phyloP scores from a whole-genome alignment of 768 basidiomycete genomes.

The Panaeolus cyanescens region DNA sequence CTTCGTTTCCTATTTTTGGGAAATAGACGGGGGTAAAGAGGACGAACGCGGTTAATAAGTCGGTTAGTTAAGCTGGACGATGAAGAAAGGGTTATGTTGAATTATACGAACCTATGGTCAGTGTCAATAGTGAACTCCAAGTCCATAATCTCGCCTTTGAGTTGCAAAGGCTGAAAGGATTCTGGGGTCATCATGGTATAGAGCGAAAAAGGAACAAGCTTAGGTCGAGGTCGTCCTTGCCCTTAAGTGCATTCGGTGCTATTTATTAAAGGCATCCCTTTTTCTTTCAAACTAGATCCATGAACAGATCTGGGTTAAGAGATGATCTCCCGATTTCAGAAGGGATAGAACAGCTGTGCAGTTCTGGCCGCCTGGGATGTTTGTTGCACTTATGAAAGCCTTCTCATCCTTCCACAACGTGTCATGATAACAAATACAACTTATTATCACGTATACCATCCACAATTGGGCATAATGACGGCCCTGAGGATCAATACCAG shows the following conservation, averaged over 20 bases:
- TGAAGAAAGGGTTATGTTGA: slow-evolving; percentile 12
- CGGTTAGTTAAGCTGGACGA: slow-evolving; percentile 37
- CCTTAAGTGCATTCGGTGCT: slow-evolving; percentile 57
- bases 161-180: slow-evolving; percentile 57
- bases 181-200: slow-evolving; percentile 57
- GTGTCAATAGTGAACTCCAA: slow-evolving; percentile 73
- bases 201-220: slow-evolving; percentile 50
- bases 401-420: slow-evolving; percentile 24
- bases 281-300: slow-evolving; percentile 22
- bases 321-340: slow-evolving; percentile 36
- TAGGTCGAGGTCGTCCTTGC: slow-evolving; percentile 45
- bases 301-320: slow-evolving; percentile 46
- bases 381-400: slow-evolving; percentile 6
- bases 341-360: slow-evolving; percentile 11
- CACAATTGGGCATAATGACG: slow-evolving; percentile 29
- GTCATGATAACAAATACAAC: slow-evolving; percentile 32
- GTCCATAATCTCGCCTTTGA: slow-evolving; percentile 80
- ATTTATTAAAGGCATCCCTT: slow-evolving; percentile 55
- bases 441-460: slow-evolving; percentile 29
- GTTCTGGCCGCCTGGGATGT: slow-evolving; percentile 5
- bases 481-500: slow-evolving; percentile 42
- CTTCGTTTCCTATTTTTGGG: slow-evolving; percentile 74
- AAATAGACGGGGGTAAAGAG: slow-evolving; percentile 45
- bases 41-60: slow-evolving; percentile 47
- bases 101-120: slow-evolving; percentile 55